Evolutionary conservation across 2,329 filamentous ascomycete species (phyloP).

Genomic region (Plectosphaerella sp.): DNA sequence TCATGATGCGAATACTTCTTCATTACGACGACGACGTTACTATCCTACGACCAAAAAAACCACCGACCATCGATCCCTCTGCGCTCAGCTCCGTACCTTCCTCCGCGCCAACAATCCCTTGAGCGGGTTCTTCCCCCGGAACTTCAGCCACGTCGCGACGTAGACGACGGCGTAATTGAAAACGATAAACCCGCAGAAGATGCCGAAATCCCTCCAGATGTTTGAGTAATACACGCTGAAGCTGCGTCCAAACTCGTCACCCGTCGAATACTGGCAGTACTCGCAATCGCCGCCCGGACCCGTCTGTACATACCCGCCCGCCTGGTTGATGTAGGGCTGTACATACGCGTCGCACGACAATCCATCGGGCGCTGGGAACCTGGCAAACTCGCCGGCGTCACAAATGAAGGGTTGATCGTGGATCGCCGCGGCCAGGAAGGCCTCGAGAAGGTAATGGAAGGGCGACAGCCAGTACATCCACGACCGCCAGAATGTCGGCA

Average conservation of each 20-base stretch:
- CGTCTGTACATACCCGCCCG: slow-evolving; percentile 57
- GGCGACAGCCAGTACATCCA: slow-evolving; percentile 67
- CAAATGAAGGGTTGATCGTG: slow-evolving; percentile 54
- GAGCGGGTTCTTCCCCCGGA: slow-evolving; percentile 32
- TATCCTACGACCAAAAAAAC: background rate
- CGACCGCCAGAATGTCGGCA: slow-evolving; percentile 59
- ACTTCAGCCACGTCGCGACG: slow-evolving; percentile 32
- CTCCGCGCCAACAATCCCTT: slow-evolving; percentile 22
- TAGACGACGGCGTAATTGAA: slow-evolving; percentile 53
- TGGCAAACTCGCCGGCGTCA: slow-evolving; percentile 50
- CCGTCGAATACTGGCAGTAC: slow-evolving; percentile 58
- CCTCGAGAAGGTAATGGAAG: slow-evolving; percentile 63
- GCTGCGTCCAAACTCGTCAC: slow-evolving; percentile 53
- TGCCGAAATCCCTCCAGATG: slow-evolving; percentile 63
- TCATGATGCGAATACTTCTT: too few species aligned
- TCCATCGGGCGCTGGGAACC: slow-evolving; percentile 54
- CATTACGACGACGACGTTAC: too few species aligned
- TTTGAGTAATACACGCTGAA: slow-evolving; percentile 59
- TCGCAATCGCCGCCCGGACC: slow-evolving; percentile 54
- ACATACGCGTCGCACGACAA: slow-evolving; percentile 59
- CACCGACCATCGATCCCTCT: background rate
- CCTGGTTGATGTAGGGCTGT: slow-evolving; percentile 41
- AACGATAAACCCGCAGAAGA: slow-evolving; percentile 58
- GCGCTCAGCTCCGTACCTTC: slow-evolving; percentile 6
- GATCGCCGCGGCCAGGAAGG: slow-evolving; percentile 50